phyloP scores from a whole-genome alignment of 108 stramenopile species.

The Pseudonitzschia pungens region DNA sequence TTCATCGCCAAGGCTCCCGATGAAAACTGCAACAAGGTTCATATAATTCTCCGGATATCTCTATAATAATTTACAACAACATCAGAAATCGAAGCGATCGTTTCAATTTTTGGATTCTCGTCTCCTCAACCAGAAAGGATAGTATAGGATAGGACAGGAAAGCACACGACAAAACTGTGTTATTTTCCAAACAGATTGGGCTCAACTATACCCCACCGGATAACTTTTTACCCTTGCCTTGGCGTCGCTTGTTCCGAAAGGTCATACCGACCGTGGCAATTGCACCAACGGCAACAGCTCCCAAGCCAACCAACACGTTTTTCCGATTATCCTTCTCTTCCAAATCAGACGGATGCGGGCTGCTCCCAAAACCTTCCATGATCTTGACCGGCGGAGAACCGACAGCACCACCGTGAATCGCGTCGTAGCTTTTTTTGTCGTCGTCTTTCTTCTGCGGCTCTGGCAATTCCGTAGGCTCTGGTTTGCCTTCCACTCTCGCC shows the following conservation, averaged over 20 bases:
- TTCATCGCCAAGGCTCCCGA: too few species aligned
- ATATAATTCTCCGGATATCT: too few species aligned
- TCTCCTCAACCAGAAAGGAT: too few species aligned
- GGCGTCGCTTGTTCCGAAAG: not conserved
- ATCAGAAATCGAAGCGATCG: too few species aligned
- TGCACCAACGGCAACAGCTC: not conserved
- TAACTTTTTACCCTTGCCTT: not conserved
- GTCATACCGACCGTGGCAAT: not conserved
- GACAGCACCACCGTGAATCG: not conserved
- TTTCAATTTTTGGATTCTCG: too few species aligned
- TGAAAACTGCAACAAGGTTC: too few species aligned
- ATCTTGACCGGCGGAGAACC: not conserved
- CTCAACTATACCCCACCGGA: not conserved
- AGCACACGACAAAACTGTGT: not conserved
- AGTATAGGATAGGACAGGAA: too few species aligned
- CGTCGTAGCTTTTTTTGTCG: not conserved
- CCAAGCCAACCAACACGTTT: not conserved
- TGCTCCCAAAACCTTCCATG: constrained; percentile 44
- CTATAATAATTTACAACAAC: too few species aligned
- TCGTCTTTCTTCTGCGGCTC: not conserved
- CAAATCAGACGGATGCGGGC: constrained; percentile 13
- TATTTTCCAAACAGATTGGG: too few species aligned
- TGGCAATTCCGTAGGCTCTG: constrained; percentile 48
- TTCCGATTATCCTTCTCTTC: not conserved
- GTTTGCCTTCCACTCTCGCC: constrained; percentile 41